A percentile compares a stretch with the other conserved stretches of the same genome.
These are phyloP conservation scores for Medicago ruthenica DNA, from an alignment of 306 rosid genomes.

Conservation along the genomic window DNA sequence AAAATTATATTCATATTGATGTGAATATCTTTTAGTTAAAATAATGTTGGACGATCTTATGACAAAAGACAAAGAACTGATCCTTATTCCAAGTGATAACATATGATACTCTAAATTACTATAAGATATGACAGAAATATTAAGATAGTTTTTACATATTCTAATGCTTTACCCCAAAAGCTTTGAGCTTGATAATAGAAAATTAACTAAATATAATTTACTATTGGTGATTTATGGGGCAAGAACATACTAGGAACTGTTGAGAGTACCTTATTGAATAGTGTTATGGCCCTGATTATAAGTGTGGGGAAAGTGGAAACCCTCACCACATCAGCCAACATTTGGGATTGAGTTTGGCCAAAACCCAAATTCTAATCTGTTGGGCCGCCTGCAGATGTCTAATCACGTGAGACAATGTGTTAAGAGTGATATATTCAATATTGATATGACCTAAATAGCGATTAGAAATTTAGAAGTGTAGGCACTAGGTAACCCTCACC, in stretches of 20 bases:
- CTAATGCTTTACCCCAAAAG: background rate
- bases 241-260: background rate
- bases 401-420: background rate
- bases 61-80: background rate
- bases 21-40: constrained; percentile 1
- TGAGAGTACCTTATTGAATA: background rate
- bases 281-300: background rate
- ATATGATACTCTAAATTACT: background rate
- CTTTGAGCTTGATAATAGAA: constrained; percentile 2
- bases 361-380: background rate
- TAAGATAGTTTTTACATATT: background rate
- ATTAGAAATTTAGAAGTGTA: background rate
- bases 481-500: background rate
- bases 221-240: background rate
- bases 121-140: background rate
- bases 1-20: constrained; percentile 3
- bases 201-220: background rate
- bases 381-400: background rate
- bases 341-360: background rate
- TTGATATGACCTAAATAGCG: background rate
- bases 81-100: background rate
- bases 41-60: background rate
- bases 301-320: background rate
- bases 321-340: background rate
- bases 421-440: background rate